These are phyloP conservation scores for Elsinoe fawcettii DNA, from an alignment of 2,329 filamentous ascomycete genomes.

Conservation along the genomic window DNA sequence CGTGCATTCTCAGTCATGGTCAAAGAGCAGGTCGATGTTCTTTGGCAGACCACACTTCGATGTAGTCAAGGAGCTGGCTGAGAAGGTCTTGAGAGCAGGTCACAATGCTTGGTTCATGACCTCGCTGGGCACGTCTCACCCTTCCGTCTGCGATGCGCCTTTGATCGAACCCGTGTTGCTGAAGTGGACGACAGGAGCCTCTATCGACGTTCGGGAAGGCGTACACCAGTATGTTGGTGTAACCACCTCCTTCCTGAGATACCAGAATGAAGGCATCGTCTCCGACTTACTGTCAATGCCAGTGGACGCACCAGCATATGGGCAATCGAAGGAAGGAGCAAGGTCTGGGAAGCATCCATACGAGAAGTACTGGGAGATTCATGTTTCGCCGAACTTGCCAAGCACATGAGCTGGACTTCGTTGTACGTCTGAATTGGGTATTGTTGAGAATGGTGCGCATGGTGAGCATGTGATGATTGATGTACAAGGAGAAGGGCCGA, in stretches of 20 bases:
- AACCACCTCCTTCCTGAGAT: constrained; percentile 51
- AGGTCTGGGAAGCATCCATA: constrained; percentile 22
- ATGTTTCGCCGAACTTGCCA: constrained; percentile 30
- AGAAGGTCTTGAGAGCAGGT: constrained; percentile 29
- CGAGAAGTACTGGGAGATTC: constrained; percentile 37
- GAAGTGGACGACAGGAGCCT: constrained; percentile 54
- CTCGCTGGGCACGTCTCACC: constrained; percentile 39
- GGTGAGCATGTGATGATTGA: not conserved
- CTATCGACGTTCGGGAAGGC: constrained; percentile 49
- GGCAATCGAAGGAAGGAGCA: constrained; percentile 24
- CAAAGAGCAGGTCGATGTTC: constrained; percentile 48
- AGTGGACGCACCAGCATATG: constrained; percentile 36
- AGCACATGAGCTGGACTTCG: too few relatives aligned
- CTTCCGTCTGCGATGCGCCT: constrained; percentile 59
- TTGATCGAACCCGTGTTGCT: constrained; percentile 55
- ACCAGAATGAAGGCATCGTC: constrained; percentile 35
- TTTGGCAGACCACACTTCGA: constrained; percentile 58
- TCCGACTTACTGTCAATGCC: constrained; percentile 44
- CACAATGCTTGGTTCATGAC: constrained; percentile 18
- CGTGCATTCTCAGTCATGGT: constrained; percentile 60
- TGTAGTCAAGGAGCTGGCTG: constrained; percentile 51
- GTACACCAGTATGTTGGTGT: constrained; percentile 54
- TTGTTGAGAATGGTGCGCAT: too few relatives aligned
- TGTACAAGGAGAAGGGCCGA: not conserved
- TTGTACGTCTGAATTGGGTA: too few relatives aligned